Evolutionary conservation across 805 yeast genomes (phyloP), one percentile per base, ranked within the genome.

Genomic region (Cyberlindnera petersonii): DNA sequence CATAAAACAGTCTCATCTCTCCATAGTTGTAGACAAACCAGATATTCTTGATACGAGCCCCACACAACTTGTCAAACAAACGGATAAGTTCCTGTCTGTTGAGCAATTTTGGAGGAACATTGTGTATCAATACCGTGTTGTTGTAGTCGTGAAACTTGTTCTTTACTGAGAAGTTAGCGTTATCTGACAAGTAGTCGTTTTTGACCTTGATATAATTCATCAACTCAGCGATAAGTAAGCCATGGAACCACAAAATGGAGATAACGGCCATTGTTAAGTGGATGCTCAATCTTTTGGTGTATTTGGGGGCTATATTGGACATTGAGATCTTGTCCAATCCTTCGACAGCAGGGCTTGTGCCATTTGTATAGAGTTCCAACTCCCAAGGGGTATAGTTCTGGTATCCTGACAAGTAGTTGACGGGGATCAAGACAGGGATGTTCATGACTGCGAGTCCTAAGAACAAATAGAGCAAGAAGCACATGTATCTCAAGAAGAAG

Each of bases 321-420:
- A 85, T 73, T 15, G 94, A 83, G 7, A 86, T 64, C 34, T 61
- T 65, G 50, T 87, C 95, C 33, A 88, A 61, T 0, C 88, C 86
- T 4, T 47, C 40, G 3, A 58, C 57, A 13, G 50, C 21, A 0
- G 60, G 55, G 2, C 37, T 20, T 1, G 53, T 47, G 2, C 58
- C 59, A 39, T 56, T 56, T 1, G 56, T 52, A 26, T 39, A 49
- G 18, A 35, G 16, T 8, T 44, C 29, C n/a, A 47, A 14, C 11
- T 56, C 59, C 17, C 23, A n/a, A 2, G 20, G 32, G 1, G 48
- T 37, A 26, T 55, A 56, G 10, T 33, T 40, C 16, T 50, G 52
- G 28, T 55, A 52, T 4, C 65, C 63, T 5, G 66, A 58, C 9
- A 35, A 28, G 38, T 53, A 63, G 56, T 86, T 86, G 1, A 86